Evolutionary conservation across 2,329 filamentous ascomycete genomes (phyloP).

Genomic region (Myriosclerotinia curreyana): DNA sequence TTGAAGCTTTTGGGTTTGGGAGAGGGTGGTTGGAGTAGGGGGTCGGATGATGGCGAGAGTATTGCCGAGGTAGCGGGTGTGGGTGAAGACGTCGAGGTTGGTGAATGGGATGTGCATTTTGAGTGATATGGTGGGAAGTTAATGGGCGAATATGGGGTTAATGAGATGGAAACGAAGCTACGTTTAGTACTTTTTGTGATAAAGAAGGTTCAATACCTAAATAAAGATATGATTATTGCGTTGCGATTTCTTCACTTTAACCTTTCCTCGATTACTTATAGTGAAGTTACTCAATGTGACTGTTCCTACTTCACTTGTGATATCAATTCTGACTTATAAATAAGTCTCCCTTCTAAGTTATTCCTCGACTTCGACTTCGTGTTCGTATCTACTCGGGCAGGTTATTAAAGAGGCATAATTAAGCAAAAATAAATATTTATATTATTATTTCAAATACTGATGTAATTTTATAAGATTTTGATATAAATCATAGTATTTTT

Average conservation of each 20-base stretch:
- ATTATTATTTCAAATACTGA: no score
- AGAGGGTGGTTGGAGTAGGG: constrained; percentile 44
- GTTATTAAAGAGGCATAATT: no score
- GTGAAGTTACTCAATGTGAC: neutral
- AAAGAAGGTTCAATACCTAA: neutral
- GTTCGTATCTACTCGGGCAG: neutral
- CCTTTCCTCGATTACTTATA: neutral
- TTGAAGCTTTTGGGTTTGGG: constrained; percentile 53
- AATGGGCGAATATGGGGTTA: neutral
- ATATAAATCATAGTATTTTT: no score
- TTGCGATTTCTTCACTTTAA: neutral
- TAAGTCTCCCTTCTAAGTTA: neutral
- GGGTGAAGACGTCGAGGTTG: constrained; percentile 52
- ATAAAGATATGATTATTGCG: neutral
- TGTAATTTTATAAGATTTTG: no score
- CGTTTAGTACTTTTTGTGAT: neutral
- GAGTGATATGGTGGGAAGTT: constrained; percentile 7
- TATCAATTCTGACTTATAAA: constrained; percentile 9
- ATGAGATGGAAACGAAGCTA: neutral
- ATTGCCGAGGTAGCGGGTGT: constrained; percentile 53
- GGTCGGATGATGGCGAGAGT: constrained; percentile 59
- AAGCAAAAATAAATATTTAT: no score
- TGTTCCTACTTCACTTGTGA: neutral
- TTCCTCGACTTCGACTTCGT: neutral
- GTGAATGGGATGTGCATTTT: constrained; percentile 39